Evolutionary conservation across 768 basidiomycete genomes (phyloP), one percentile per base, ranked within the genome.

Genomic region (Galerina sulciceps): DNA sequence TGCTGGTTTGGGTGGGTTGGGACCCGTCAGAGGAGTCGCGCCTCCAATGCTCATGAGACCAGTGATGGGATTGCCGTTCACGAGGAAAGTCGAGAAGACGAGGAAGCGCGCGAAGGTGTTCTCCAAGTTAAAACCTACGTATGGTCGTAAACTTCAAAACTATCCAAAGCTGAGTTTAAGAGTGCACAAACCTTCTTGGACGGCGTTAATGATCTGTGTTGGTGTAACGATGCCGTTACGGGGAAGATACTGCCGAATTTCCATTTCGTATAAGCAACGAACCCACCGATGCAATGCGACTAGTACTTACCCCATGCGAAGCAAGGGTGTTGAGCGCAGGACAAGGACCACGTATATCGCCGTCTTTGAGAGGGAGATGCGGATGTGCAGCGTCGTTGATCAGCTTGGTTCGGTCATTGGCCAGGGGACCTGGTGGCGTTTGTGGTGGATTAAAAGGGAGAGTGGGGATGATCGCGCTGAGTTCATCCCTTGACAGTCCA

Each of bases 351-450:
- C 66, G 66, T 34, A 65, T 63, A 18, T 65, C 67, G 8, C 38
- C 55, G 15, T 38, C 26, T 17, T 57, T 22, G 10, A 51, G 53
- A 10, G 67, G 55, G 11, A 55, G 63, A 57, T 61, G 67, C 4
- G 67, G 65, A 35, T 68, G 67, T n/a, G 43, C 54, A 34, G 55
- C 53, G 42, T 68, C 67, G 41, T 66, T 64, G 55, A 66, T 65
- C 3, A 68, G 55, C 47, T 68, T 68, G 9, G 63, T 26, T 15
- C 54, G 61, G 15, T 58, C 60, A 44, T 68, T 61, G 6, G 62
- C 55, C 31, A 65, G 43, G 13, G 59, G 61, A 17, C 64, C 61
- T 31, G 64, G 64, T 18, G 64, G 64, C 15, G 22, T 54, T 26
- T 31, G 41, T 1, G 59, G 56, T n/a, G 45, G 51, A 6, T 23